Conservation (phyloP, 805 yeast species). For the Candida chauliodis region DNA sequence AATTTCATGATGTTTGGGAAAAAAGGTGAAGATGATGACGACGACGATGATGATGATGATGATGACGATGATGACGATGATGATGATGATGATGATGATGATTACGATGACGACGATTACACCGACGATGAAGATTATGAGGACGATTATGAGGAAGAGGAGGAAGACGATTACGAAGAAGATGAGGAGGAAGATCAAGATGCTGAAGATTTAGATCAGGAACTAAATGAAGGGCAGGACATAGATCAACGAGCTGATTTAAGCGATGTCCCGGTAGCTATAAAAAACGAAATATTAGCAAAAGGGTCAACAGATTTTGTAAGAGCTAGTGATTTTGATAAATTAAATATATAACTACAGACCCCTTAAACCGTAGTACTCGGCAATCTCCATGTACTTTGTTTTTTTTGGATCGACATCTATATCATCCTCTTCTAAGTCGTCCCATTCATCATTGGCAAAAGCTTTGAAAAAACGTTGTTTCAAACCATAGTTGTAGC, state of each 20-base stretch:
- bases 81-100: constrained; percentile 16
- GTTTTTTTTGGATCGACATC: constrained; percentile 2
- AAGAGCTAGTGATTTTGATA: constrained; percentile 12
- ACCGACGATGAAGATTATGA: constrained; percentile 27
- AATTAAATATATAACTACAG: constrained; percentile 5
- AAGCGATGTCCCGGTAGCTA: not conserved
- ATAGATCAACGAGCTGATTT: not conserved
- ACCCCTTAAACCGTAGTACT: constrained; percentile 6
- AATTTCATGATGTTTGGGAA: constrained; percentile 37
- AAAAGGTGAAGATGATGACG: constrained; percentile 22
- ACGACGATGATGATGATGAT: constrained; percentile 26
- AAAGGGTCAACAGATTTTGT: constrained; percentile 8
- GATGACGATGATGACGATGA: constrained; percentile 8
- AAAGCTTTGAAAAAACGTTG: constrained; percentile 5
- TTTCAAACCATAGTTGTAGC: constrained; percentile 13
- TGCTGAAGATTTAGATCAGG: constrained; percentile 14
- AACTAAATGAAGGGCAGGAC: constrained; percentile 4
- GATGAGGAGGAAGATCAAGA: constrained; percentile 16
- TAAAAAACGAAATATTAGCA: constrained; percentile 5
- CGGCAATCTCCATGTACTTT: constrained; percentile 5
- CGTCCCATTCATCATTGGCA: too few species aligned
- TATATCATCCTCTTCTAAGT: not conserved
- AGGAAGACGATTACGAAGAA: constrained; percentile 13
- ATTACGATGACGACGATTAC: constrained; percentile 22
- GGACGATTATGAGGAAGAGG: constrained; percentile 17